These are phyloP conservation scores for Truncatella angustata DNA, from an alignment of 2,329 filamentous ascomycete genomes.

Conservation along the genomic window DNA sequence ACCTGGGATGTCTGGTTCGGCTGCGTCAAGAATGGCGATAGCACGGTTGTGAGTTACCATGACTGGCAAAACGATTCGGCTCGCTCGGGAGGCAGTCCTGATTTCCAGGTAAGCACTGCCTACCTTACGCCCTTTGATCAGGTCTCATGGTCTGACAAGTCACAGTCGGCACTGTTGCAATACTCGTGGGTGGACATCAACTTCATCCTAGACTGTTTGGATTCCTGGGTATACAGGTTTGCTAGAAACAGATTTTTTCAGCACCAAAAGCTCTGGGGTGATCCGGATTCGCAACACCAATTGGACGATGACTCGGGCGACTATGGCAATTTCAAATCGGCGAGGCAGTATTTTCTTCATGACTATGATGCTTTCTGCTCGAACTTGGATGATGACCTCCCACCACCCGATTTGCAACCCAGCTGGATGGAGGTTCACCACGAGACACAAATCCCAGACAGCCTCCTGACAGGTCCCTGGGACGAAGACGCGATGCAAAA, in stretches of 20 bases:
- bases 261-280: conserved; percentile 27
- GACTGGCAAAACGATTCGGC: conserved; percentile 30
- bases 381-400: conserved; percentile 14
- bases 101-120: conserved; percentile 46
- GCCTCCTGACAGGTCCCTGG: conserved; percentile 42
- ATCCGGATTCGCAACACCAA: conserved; percentile 13
- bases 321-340: conserved; percentile 17
- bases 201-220: conserved; percentile 45
- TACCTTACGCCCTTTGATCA: neutral
- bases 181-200: conserved; percentile 44
- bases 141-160: neutral
- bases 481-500: conserved; percentile 36
- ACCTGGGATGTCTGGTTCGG: conserved; percentile 39
- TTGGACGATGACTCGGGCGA: conserved; percentile 16
- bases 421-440: conserved; percentile 36
- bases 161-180: conserved; percentile 38
- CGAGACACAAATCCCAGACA: conserved; percentile 35
- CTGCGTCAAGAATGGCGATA: conserved; percentile 15
- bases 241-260: conserved; percentile 32
- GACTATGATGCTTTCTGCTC: conserved; percentile 23
- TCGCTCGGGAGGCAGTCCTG: conserved; percentile 34
- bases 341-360: conserved; percentile 19
- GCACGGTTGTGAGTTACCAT: conserved; percentile 11
- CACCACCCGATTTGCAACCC: conserved; percentile 16
- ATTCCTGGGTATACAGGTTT: conserved; percentile 43